Percentiles rank a stretch among this genome's conserved stretches.
These are phyloP conservation scores for Globisporangium cystogenes DNA, from an alignment of 352 stramenopile genomes.

Conservation along the genomic window DNA sequence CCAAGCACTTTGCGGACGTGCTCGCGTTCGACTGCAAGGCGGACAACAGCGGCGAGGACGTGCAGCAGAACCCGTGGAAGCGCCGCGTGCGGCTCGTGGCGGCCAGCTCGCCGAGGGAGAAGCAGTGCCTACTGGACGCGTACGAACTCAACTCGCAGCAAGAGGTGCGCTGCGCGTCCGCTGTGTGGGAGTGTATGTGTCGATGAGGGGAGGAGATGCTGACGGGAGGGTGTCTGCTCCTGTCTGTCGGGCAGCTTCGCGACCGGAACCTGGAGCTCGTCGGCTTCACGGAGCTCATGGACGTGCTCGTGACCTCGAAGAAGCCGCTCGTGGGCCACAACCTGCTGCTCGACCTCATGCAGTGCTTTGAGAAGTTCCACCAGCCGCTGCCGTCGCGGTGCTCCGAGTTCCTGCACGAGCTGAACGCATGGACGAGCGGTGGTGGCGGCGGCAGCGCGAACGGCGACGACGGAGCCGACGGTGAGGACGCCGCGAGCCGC, in stretches of 20 bases:
- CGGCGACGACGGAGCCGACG: not conserved
- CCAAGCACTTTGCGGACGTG: conserved; percentile 32
- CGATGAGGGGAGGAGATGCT: too few relatives aligned
- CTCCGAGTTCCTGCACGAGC: conserved; percentile 46
- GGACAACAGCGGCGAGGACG: conserved; percentile 36
- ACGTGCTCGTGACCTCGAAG: conserved; percentile 30
- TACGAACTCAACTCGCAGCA: conserved; percentile 23
- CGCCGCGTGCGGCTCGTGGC: conserved; percentile 51
- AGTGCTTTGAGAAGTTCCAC: conserved; percentile 79
- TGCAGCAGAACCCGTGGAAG: conserved; percentile 45
- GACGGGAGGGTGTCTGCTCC: too few relatives aligned
- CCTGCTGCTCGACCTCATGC: conserved; percentile 75
- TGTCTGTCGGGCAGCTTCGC: conserved; percentile 6
- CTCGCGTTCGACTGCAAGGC: conserved; percentile 56
- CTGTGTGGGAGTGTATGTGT: too few relatives aligned
- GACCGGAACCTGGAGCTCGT: conserved; percentile 52
- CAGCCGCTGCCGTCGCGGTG: conserved; percentile 45
- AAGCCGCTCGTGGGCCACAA: conserved; percentile 75
- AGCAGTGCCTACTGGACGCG: conserved; percentile 24
- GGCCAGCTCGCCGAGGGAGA: conserved; percentile 17
- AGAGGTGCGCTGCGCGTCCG: conserved; percentile 5
- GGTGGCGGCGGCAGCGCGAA: not conserved
- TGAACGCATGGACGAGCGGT: conserved; percentile 42
- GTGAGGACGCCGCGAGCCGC: not conserved
- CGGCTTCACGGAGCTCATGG: conserved; percentile 64